These are phyloP conservation scores for Ophiostoma novo-ulmi DNA, from an alignment of 2,329 filamentous ascomycete genomes.

Conservation along the genomic window DNA sequence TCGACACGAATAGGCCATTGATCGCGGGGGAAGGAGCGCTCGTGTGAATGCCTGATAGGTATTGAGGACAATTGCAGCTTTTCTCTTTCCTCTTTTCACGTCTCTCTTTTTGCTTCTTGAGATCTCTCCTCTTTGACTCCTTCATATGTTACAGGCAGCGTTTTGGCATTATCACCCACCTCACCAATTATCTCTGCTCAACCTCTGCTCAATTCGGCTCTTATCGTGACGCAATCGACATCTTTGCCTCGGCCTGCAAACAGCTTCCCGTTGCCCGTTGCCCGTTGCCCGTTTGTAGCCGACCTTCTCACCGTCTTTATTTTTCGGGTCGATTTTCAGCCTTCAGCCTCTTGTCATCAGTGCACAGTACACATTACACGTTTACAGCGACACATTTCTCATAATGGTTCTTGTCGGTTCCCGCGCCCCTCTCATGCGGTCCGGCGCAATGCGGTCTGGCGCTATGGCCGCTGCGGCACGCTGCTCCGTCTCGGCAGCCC, in stretches of 20 bases:
- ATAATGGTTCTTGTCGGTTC: conserved; percentile 6
- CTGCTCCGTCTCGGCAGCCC: background rate
- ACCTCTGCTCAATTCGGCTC: background rate
- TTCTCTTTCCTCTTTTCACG: background rate
- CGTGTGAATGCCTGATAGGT: background rate
- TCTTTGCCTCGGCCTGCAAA: background rate
- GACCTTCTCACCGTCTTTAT: background rate
- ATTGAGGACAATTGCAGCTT: background rate
- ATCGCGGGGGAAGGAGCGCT: conserved; percentile 4
- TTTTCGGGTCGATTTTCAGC: no score
- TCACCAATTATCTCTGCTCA: background rate
- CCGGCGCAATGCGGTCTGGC: background rate
- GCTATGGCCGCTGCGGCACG: conserved; percentile 3
- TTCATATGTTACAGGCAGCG: background rate
- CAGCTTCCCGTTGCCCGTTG: background rate
- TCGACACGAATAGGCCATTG: background rate
- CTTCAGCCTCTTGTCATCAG: background rate
- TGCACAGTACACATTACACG: background rate
- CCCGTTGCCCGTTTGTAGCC: background rate
- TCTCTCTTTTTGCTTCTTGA: background rate
- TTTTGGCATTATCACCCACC: background rate
- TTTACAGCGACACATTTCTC: no score
- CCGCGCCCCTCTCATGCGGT: background rate
- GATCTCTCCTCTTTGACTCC: background rate
- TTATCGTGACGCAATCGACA: conserved; percentile 2